phyloP scores from a whole-genome alignment of 768 basidiomycete genomes.

The Pleurotus salmoneostramineus region DNA sequence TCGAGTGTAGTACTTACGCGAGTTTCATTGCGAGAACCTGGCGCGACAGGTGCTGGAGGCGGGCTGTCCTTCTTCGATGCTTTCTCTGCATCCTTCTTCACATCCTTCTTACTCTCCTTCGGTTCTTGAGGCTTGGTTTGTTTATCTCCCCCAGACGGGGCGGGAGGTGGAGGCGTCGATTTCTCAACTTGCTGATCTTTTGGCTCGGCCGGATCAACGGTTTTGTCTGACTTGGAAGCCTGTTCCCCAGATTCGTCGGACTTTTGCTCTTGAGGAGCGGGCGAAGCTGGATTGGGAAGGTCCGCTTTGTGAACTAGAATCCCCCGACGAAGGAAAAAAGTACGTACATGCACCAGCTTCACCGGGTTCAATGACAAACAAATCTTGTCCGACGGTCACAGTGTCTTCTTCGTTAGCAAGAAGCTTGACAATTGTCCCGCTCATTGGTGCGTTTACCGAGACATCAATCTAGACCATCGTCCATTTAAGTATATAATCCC shows the following conservation, averaged over 20 bases:
- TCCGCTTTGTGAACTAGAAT: no score
- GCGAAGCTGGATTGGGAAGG: slow-evolving; percentile 22
- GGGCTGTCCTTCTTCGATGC: slow-evolving; percentile 25
- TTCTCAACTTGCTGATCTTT: slow-evolving; percentile 47
- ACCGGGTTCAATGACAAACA: slow-evolving; percentile 88
- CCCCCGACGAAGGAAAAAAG: slow-evolving; percentile 2
- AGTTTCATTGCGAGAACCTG: slow-evolving; percentile 74
- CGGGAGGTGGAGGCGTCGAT: slow-evolving; percentile 36
- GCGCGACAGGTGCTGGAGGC: slow-evolving; percentile 26
- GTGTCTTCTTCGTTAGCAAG: slow-evolving; percentile 92
- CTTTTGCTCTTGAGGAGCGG: slow-evolving; percentile 28
- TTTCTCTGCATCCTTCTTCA: slow-evolving; percentile 24
- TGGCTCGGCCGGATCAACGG: slow-evolving; percentile 39
- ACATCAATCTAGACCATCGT: slow-evolving; percentile 77
- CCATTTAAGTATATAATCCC: slow-evolving; percentile 5
- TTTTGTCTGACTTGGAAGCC: slow-evolving; percentile 20
- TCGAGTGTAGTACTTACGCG: slow-evolving; percentile 46
- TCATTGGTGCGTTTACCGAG: slow-evolving; percentile 87
- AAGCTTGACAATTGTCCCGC: slow-evolving; percentile 84
- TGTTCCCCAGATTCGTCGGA: slow-evolving; percentile 12
- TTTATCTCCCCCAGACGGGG: slow-evolving; percentile 33
- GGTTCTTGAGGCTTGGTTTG: slow-evolving; percentile 15
- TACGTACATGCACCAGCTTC: slow-evolving; percentile 49
- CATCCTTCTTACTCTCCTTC: slow-evolving; percentile 15
- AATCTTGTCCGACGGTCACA: slow-evolving; percentile 90